These are phyloP conservation scores for Fusarium metavorans DNA, from an alignment of 2,329 filamentous ascomycete genomes.

Conservation along the genomic window DNA sequence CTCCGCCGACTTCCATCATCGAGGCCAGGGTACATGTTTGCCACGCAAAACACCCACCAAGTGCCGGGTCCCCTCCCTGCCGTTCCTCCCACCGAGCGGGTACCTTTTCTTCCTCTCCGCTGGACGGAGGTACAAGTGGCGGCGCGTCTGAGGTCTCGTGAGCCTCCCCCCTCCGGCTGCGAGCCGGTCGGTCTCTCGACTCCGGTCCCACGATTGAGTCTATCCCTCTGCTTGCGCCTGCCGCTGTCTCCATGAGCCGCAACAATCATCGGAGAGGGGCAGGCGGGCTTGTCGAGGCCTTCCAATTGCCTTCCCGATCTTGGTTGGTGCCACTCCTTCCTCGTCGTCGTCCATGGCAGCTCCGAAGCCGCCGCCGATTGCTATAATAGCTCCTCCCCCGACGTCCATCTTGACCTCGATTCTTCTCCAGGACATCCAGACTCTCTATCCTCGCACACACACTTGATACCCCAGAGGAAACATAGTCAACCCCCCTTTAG, in stretches of 20 bases:
- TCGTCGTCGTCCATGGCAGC: background rate
- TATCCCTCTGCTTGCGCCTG: background rate
- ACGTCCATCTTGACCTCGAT: conserved; percentile 24
- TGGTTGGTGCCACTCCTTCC: conserved; percentile 25
- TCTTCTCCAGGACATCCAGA: conserved; percentile 34
- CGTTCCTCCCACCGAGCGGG: background rate
- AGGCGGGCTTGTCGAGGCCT: conserved; percentile 24
- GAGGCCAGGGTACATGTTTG: conserved; percentile 8
- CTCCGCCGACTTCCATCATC: conserved; percentile 4
- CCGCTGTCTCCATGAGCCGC: conserved; percentile 36
- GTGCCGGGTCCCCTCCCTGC: conserved; percentile 11
- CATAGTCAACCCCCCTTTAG: background rate
- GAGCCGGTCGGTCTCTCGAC: conserved; percentile 43
- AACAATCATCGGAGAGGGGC: conserved; percentile 23
- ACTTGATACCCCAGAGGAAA: conserved; percentile 28
- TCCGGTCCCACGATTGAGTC: conserved; percentile 43
- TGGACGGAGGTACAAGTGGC: conserved; percentile 25
- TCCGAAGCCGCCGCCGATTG: conserved; percentile 35
- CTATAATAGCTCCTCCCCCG: conserved; percentile 45
- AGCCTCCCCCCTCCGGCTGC: conserved; percentile 39
- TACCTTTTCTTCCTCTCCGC: conserved; percentile 10
- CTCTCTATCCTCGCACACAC: conserved; percentile 24
- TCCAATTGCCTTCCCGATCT: conserved; percentile 21
- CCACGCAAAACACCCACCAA: conserved; percentile 25
- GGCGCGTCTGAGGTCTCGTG: conserved; percentile 42